phyloP scores from a whole-genome alignment of 345 rosid genomes.

The Psidium guajava region DNA sequence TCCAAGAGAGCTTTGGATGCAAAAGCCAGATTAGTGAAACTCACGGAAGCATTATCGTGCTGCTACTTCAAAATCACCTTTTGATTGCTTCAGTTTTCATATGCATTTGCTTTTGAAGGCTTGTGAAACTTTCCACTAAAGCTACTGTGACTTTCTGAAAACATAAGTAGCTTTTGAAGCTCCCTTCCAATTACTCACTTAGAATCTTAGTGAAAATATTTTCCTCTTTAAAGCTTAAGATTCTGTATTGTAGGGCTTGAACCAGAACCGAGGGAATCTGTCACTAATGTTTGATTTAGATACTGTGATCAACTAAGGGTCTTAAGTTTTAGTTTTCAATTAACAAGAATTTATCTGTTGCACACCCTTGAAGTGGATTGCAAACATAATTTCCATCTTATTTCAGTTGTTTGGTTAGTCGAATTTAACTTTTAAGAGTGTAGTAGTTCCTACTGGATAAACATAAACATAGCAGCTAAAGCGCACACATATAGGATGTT shows the following conservation, averaged over 20 bases:
- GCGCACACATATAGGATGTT: neutral
- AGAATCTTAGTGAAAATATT: neutral
- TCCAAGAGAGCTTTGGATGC: neutral
- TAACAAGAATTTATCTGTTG: neutral
- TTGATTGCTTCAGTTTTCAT: neutral
- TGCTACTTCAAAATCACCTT: neutral
- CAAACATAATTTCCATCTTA: neutral
- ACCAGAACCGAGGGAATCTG: neutral
- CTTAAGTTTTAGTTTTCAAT: neutral
- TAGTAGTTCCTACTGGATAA: neutral
- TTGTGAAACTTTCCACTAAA: neutral
- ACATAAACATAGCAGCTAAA: neutral
- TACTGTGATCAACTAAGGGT: neutral
- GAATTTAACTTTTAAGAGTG: neutral
- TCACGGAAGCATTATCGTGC: neutral
- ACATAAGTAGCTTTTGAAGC: neutral
- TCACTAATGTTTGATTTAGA: neutral
- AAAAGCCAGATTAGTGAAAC: neutral
- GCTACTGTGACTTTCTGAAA: neutral
- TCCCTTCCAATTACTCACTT: neutral
- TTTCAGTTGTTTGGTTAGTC: neutral
- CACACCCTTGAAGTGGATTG: neutral
- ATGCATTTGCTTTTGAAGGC: neutral
- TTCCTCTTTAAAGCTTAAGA: neutral
- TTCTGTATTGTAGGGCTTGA: neutral